A percentile compares a stretch with the other conserved stretches of the same genome.
These are phyloP conservation scores for Clitocybe nebularis DNA, from an alignment of 1,284 basidiomycete species.

Conservation along the genomic window DNA sequence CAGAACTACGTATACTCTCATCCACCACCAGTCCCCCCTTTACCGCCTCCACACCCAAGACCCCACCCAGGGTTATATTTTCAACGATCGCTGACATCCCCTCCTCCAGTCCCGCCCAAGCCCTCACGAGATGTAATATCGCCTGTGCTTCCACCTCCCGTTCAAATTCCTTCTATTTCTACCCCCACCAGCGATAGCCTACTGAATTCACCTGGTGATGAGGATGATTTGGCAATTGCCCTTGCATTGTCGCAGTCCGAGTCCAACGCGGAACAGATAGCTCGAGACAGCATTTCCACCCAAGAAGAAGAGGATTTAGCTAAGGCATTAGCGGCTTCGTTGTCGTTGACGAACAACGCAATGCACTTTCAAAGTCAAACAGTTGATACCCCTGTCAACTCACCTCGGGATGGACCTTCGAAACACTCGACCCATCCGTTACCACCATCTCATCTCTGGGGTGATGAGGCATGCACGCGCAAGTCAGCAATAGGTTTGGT, in stretches of 20 bases:
- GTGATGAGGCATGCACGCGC: too few species aligned
- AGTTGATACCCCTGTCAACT: too few species aligned
- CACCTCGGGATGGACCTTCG: too few species aligned
- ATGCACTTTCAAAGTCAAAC: too few species aligned
- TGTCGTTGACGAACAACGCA: too few species aligned
- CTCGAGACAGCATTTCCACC: constrained; percentile 29
- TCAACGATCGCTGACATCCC: constrained; percentile 14
- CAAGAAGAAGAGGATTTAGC: constrained; percentile 65
- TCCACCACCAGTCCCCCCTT: constrained; percentile 16
- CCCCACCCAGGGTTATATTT: constrained; percentile 10
- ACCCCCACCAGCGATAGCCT: constrained; percentile 2
- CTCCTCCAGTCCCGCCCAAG: constrained; percentile 27
- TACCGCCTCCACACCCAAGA: constrained; percentile 16
- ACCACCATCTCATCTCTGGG: too few species aligned
- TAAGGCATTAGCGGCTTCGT: constrained; percentile 60
- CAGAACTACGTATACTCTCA: constrained; percentile 9
- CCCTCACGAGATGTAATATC: too few species aligned
- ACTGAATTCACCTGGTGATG: constrained; percentile 13
- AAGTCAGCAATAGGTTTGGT: too few species aligned
- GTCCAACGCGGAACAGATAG: constrained; percentile 33
- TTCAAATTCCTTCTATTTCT: background rate
- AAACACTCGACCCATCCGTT: too few species aligned
- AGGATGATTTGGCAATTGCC: constrained; percentile 31
- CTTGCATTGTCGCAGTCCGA: constrained; percentile 56
- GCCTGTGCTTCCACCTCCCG: constrained; percentile 1